Evolutionary conservation across 176 grass and related monocot species (phyloP).

Genomic region (Carex cristatella): DNA sequence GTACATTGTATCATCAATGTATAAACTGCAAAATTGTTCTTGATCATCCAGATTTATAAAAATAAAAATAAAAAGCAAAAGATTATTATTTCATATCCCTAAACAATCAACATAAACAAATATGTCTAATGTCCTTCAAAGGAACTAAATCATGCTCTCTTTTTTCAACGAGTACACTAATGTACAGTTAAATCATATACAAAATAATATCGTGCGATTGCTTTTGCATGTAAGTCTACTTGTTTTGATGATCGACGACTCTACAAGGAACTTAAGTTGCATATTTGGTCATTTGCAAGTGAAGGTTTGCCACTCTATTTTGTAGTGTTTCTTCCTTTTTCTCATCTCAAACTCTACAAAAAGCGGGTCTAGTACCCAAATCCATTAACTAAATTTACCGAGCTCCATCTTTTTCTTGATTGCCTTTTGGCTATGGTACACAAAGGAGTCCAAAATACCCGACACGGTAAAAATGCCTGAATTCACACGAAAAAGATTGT

Average conservation of each 20-base stretch:
- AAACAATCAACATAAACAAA: not conserved
- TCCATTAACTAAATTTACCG: constrained; percentile 75
- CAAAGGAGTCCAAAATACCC: constrained; percentile 87
- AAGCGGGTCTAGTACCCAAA: not conserved
- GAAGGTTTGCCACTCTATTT: not conserved
- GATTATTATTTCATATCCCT: not conserved
- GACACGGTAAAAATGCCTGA: constrained; percentile 95
- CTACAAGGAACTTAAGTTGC: not conserved
- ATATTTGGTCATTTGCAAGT: not conserved
- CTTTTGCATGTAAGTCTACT: constrained; percentile 8
- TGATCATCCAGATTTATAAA: not conserved
- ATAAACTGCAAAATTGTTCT: not conserved
- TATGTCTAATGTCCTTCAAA: not conserved
- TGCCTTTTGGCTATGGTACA: constrained; percentile 95
- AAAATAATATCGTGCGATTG: not conserved
- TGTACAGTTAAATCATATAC: constrained; percentile 25
- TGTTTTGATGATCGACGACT: not conserved
- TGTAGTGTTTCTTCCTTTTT: not conserved
- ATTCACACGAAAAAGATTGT: constrained; percentile 7
- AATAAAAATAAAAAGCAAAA: no score
- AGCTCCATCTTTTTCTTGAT: constrained; percentile 98
- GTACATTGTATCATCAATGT: not conserved
- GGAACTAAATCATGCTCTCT: not conserved
- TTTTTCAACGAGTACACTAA: constrained; percentile 3
- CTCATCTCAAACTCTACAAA: constrained; percentile 3